Evolutionary conservation across 2,329 filamentous ascomycete genomes (phyloP).

Genomic region (Fusarium algeriense): DNA sequence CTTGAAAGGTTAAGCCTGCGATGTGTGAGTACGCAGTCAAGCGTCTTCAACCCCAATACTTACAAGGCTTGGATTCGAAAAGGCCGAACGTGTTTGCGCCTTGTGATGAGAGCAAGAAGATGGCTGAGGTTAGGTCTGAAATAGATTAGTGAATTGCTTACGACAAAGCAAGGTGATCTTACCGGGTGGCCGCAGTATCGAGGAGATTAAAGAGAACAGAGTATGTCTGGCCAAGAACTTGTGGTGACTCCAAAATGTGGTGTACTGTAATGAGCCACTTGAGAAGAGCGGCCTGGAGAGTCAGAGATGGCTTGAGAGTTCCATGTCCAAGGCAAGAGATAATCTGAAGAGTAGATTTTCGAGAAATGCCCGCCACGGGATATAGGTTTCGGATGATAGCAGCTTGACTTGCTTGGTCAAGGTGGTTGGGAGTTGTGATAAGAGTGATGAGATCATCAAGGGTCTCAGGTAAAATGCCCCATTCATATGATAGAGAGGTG

Average conservation of each 20-base stretch:
- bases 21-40: conserved; percentile 1
- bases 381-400: conserved; percentile 81
- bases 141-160: conserved; percentile 35
- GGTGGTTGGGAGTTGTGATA: conserved; percentile 72
- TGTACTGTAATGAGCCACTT: conserved; percentile 85
- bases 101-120: conserved; percentile 81
- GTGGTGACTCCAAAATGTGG: conserved; percentile 74
- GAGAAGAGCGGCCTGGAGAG: conserved; percentile 77
- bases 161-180: conserved; percentile 25
- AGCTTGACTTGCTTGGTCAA: conserved; percentile 81
- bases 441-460: conserved; percentile 75
- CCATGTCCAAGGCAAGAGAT: conserved; percentile 83
- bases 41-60: conserved; percentile 44
- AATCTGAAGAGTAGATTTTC: conserved; percentile 71
- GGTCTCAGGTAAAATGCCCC: conserved; percentile 72
- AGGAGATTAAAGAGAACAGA: conserved; percentile 83
- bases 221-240: conserved; percentile 76
- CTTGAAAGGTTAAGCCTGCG: conserved; percentile 67
- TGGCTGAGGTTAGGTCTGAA: conserved; percentile 75
- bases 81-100: conserved; percentile 84
- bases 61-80: conserved; percentile 84
- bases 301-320: conserved; percentile 77
- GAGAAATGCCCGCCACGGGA: conserved; percentile 73
- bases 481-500: conserved; percentile 72
- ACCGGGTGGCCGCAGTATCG: conserved; percentile 82